These are phyloP conservation scores for Neofusicoccum sp. DNA, from an alignment of 2,329 filamentous ascomycete species.

Conservation along the genomic window DNA sequence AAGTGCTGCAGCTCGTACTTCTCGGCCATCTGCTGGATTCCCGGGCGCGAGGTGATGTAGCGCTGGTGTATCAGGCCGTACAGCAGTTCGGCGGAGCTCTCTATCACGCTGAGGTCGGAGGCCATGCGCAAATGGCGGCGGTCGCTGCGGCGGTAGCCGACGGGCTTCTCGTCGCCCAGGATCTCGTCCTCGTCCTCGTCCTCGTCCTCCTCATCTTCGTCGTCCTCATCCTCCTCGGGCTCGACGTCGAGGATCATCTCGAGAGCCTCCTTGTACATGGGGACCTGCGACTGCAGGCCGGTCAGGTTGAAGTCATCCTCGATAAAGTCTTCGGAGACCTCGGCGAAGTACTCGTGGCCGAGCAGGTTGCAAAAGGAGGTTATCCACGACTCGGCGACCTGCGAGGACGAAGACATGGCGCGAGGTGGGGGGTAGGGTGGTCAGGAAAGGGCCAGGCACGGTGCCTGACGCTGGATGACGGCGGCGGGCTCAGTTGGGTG, in stretches of 20 bases:
- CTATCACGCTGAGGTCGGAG: constrained; percentile 91
- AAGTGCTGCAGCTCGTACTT: constrained; percentile 98
- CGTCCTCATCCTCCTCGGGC: constrained; percentile 88
- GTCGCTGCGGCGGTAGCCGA: constrained; percentile 44
- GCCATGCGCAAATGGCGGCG: constrained; percentile 82
- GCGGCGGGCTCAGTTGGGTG: constrained; percentile 12
- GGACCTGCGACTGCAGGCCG: constrained; percentile 88
- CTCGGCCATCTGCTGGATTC: constrained; percentile 98
- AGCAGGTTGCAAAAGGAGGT: constrained; percentile 92
- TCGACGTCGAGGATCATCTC: constrained; percentile 99
- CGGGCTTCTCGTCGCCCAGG: constrained; percentile 57
- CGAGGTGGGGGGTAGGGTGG: constrained; percentile 12
- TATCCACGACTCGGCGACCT: constrained; percentile 87
- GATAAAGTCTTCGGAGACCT: constrained; percentile 98
- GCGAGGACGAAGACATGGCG: constrained; percentile 57
- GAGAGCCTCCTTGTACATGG: constrained; percentile 97
- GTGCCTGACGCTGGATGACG: constrained; percentile 14
- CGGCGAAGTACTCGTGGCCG: constrained; percentile 97
- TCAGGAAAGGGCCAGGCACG: constrained; percentile 13
- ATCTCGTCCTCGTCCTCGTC: constrained; percentile 58
- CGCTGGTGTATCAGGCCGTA: constrained; percentile 98
- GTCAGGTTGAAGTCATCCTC: constrained; percentile 99
- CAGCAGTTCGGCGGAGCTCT: constrained; percentile 95
- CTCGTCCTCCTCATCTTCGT: constrained; percentile 70
- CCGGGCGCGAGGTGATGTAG: constrained; percentile 93